Evolutionary conservation across 306 rosid species (phyloP).

Genomic region (Canavalia ensiformis): DNA sequence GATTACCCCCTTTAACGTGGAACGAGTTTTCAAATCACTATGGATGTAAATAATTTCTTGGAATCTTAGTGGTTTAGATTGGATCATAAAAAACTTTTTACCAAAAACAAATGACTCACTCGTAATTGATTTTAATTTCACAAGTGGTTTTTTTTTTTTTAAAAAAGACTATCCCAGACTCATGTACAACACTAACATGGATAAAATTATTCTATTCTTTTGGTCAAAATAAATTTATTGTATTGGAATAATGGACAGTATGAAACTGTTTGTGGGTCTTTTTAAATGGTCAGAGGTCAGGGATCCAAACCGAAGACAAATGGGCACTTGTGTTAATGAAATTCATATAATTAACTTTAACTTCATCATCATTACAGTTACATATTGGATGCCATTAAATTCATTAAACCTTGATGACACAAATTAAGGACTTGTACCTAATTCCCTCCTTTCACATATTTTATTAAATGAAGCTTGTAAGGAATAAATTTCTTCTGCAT

Average conservation of each 20-base stretch:
- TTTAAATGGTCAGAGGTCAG: neutral
- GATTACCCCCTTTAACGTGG: neutral
- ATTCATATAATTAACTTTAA: neutral
- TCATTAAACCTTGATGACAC: conserved; percentile 29
- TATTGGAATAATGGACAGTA: neutral
- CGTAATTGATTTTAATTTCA: conserved; percentile 5
- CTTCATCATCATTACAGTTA: conserved; percentile 13
- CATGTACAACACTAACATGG: neutral
- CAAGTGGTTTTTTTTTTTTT: neutral
- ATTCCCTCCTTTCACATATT: neutral
- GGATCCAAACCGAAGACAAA: neutral
- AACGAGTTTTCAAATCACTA: neutral
- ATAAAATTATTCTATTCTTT: neutral
- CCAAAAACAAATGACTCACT: neutral
- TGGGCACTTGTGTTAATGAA: neutral
- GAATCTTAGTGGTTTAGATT: neutral
- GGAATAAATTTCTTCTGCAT: conserved; percentile 34
- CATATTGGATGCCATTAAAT: conserved; percentile 14
- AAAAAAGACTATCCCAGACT: neutral
- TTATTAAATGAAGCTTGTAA: conserved; percentile 8
- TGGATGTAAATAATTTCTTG: neutral
- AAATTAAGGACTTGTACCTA: conserved; percentile 36
- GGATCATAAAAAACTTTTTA: neutral
- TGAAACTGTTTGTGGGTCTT: conserved; percentile 16
- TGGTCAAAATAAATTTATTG: neutral